These are phyloP conservation scores for Pittosporum tobira DNA, from an alignment of 129 eudicot genomes.

Conservation along the genomic window DNA sequence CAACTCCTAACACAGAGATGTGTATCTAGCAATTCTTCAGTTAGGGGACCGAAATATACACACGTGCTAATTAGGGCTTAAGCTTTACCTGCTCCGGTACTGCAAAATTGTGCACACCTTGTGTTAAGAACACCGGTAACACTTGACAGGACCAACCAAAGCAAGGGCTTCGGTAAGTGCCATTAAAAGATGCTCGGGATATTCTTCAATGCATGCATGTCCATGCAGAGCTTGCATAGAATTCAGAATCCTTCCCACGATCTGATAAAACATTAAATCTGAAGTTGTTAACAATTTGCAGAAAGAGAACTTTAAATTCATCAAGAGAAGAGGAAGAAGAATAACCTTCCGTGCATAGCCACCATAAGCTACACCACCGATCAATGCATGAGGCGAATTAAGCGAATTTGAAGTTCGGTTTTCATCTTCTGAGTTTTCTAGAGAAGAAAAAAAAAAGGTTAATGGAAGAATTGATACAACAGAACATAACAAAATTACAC, in stretches of 20 bases:
- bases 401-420: constrained; percentile 1
- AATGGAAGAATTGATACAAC: neutral
- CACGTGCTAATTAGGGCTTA: no score
- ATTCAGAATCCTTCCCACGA: constrained; percentile 70
- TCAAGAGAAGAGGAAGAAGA: neutral
- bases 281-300: neutral
- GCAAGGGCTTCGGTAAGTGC: constrained; percentile 60
- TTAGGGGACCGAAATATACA: no score
- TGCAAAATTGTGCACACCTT: neutral
- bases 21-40: no score
- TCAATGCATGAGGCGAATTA: constrained; percentile 36
- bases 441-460: constrained; percentile 3
- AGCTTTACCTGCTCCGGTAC: no score
- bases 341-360: constrained; percentile 90
- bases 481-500: neutral
- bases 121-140: constrained; percentile 20
- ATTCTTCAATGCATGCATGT: constrained; percentile 42
- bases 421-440: constrained; percentile 21
- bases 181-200: constrained; percentile 57
- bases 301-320: neutral
- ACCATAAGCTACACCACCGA: constrained; percentile 86
- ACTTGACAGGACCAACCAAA: constrained; percentile 76
- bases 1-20: no score
- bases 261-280: constrained; percentile 29
- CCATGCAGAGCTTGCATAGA: constrained; percentile 49